Evolutionary conservation across 2,329 filamentous ascomycete species (phyloP).

Genomic region (Nemania abortiva): DNA sequence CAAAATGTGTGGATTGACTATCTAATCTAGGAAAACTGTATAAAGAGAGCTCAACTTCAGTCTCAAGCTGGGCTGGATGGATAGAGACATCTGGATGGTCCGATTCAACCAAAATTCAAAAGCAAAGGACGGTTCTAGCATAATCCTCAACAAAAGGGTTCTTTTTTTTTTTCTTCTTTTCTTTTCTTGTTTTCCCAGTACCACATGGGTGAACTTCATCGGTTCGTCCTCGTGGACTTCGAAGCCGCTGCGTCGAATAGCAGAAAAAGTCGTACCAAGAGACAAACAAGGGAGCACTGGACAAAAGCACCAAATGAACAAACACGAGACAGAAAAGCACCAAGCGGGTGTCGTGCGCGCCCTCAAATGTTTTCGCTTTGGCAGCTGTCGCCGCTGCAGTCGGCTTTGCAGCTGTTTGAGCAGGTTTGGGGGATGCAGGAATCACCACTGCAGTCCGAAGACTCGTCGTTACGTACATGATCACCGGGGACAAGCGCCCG

Average conservation of each 20-base stretch:
- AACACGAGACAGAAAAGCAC: slow-evolving; percentile 13
- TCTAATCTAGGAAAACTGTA: slow-evolving; percentile 3
- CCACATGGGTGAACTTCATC: slow-evolving; percentile 7
- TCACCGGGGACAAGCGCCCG: too few relatives aligned
- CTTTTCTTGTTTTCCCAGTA: slow-evolving; percentile 4
- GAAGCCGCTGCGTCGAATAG: background rate
- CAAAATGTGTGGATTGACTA: slow-evolving; percentile 3
- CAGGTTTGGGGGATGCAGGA: too few relatives aligned
- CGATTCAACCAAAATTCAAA: slow-evolving; percentile 9
- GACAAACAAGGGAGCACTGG: slow-evolving; percentile 1
- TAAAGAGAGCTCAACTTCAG: slow-evolving; percentile 6
- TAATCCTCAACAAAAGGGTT: slow-evolving; percentile 1
- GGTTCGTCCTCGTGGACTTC: slow-evolving; percentile 4
- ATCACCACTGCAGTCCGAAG: too few relatives aligned
- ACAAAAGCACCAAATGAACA: slow-evolving; percentile 13
- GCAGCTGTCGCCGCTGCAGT: slow-evolving; percentile 9
- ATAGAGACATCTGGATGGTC: slow-evolving; percentile 4
- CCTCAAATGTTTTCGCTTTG: slow-evolving; percentile 8
- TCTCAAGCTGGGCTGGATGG: background rate
- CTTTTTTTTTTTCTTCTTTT: slow-evolving; percentile 4
- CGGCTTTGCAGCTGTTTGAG: background rate
- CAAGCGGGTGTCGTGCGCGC: background rate
- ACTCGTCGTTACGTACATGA: too few relatives aligned
- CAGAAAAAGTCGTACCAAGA: slow-evolving; percentile 3
- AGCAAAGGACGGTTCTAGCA: background rate